A percentile compares a stretch with the other conserved stretches of the same genome.
phyloP scores from a whole-genome alignment of 31 red algal genomes.

The Odonthalia washingtoniensis region DNA sequence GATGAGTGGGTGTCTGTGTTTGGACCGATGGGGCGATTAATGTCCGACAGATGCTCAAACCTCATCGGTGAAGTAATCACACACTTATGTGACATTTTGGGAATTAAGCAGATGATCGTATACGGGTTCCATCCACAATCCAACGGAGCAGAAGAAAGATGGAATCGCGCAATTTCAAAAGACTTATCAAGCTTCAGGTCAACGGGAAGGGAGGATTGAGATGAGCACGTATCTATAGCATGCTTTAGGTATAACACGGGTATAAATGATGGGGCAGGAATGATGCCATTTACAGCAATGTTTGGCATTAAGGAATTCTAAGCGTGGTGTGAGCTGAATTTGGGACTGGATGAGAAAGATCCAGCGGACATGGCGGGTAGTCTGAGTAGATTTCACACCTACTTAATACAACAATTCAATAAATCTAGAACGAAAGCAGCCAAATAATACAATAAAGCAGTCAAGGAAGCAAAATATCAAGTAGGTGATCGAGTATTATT shows the following conservation, averaged over 20 bases:
- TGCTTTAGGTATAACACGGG: conserved; percentile 27
- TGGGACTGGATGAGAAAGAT: neutral
- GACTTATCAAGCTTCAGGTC: neutral
- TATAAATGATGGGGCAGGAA: conserved; percentile 1
- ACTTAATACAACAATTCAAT: neutral
- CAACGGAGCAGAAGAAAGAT: conserved; percentile 11
- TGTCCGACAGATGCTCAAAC: neutral
- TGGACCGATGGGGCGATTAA: conserved; percentile 20
- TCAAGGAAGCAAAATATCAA: conserved; percentile 6
- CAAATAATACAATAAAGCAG: conserved; percentile 32
- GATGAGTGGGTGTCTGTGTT: conserved; percentile 25
- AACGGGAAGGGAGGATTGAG: neutral
- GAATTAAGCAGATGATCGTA: neutral
- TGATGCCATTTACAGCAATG: conserved; percentile 32
- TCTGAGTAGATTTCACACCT: neutral
- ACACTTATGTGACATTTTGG: neutral
- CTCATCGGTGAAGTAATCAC: neutral
- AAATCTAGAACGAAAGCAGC: conserved; percentile 11
- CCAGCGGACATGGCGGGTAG: conserved; percentile 21
- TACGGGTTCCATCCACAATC: neutral
- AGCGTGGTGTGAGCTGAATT: conserved; percentile 6
- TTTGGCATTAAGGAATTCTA: conserved; percentile 27
- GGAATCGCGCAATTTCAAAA: neutral
- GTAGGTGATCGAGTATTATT: conserved; percentile 42
- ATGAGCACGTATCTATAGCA: conserved; percentile 6